These are phyloP conservation scores for Stachybotrys elegans DNA, from an alignment of 2,329 filamentous ascomycete species.

Conservation along the genomic window DNA sequence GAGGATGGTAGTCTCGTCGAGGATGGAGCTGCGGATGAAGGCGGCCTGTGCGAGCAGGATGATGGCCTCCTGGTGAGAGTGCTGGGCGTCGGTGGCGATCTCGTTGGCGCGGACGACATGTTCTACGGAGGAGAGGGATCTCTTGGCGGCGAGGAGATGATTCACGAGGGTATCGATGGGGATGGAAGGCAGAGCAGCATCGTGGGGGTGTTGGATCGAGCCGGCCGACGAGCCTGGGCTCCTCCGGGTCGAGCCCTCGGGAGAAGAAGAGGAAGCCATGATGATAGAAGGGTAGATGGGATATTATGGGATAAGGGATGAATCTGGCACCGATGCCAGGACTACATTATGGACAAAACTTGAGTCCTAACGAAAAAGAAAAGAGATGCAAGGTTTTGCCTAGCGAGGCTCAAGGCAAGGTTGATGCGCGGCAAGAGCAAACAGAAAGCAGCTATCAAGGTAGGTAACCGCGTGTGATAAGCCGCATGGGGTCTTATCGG, in stretches of 20 bases:
- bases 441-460: too few relatives aligned
- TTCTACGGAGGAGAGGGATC: conserved; percentile 76
- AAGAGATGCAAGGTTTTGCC: too few relatives aligned
- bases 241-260: conserved; percentile 27
- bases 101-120: conserved; percentile 84
- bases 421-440: too few relatives aligned
- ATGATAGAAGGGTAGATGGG: conserved; percentile 5
- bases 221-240: conserved; percentile 30
- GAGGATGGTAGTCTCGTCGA: conserved; percentile 49
- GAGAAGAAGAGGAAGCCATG: conserved; percentile 32
- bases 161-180: conserved; percentile 72
- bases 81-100: conserved; percentile 71
- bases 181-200: conserved; percentile 16
- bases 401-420: too few relatives aligned
- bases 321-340: too few relatives aligned
- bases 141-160: conserved; percentile 81
- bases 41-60: conserved; percentile 64
- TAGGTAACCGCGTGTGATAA: too few relatives aligned
- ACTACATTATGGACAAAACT: too few relatives aligned
- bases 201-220: conserved; percentile 25
- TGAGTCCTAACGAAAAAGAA: too few relatives aligned
- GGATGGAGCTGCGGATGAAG: conserved; percentile 62
- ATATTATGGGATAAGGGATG: too few relatives aligned
- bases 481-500: too few relatives aligned
- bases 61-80: conserved; percentile 72